phyloP scores from a whole-genome alignment of 345 rosid genomes.

The Leavenworthia alabamica region DNA sequence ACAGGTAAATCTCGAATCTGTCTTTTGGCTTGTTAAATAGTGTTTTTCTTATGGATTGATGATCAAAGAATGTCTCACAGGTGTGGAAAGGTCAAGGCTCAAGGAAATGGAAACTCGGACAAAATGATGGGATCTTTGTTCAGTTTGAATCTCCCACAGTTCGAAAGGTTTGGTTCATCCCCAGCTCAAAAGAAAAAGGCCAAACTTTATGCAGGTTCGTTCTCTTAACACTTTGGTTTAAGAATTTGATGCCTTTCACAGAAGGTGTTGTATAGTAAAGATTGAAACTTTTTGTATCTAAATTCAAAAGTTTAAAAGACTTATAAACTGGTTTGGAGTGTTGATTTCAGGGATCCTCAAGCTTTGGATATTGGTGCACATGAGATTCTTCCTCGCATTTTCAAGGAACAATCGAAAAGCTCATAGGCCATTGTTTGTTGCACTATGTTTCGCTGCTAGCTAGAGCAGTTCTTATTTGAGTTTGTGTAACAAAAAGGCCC shows the following conservation, averaged over 20 bases:
- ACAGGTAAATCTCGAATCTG: slow-evolving; percentile 61
- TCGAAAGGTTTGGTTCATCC: slow-evolving; percentile 83
- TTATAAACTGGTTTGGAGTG: background rate
- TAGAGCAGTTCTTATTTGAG: no score
- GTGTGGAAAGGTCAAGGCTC: slow-evolving; percentile 99
- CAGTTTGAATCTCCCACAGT: slow-evolving; percentile 69
- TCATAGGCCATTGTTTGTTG: slow-evolving; percentile 20
- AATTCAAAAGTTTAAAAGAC: background rate
- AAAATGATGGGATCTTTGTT: slow-evolving; percentile 83
- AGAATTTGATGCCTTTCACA: slow-evolving; percentile 3
- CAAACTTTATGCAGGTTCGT: slow-evolving; percentile 73
- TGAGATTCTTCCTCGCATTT: slow-evolving; percentile 81
- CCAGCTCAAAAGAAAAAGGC: slow-evolving; percentile 77
- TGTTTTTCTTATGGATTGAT: background rate
- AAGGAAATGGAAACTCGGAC: slow-evolving; percentile 95
- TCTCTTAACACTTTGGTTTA: background rate
- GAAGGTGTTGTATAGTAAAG: background rate
- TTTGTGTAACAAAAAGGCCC: no score
- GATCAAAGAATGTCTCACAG: slow-evolving; percentile 29
- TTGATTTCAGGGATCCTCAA: slow-evolving; percentile 74
- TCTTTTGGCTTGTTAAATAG: background rate
- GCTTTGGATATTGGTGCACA: slow-evolving; percentile 60
- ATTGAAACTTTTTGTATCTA: no score
- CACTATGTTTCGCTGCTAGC: background rate
- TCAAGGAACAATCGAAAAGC: slow-evolving; percentile 45